These are phyloP conservation scores for Hypomyces perniciosus DNA, from an alignment of 2,329 filamentous ascomycete genomes.

Conservation along the genomic window DNA sequence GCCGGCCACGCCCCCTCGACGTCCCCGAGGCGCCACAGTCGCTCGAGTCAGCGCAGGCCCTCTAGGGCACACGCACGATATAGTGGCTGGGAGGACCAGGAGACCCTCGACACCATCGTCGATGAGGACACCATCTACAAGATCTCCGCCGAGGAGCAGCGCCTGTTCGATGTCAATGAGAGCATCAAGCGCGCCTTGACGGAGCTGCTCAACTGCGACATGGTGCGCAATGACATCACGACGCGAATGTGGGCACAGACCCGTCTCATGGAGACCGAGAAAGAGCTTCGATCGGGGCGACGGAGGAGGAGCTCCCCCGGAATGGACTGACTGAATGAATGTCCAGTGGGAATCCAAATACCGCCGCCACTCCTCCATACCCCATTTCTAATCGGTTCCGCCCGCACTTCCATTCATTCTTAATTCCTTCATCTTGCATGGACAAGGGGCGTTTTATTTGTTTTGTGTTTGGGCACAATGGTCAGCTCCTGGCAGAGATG, in stretches of 20 bases:
- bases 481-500: background rate
- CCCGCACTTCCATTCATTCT: background rate
- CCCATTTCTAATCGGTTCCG: background rate
- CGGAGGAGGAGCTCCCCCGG: constrained; percentile 39
- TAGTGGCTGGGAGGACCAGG: constrained; percentile 28
- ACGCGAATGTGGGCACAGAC: constrained; percentile 55
- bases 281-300: constrained; percentile 49
- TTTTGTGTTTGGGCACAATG: background rate
- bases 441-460: constrained; percentile 4
- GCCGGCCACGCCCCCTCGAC: constrained; percentile 44
- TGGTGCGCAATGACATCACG: constrained; percentile 43
- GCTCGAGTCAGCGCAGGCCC: constrained; percentile 9
- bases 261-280: constrained; percentile 54
- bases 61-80: constrained; percentile 25
- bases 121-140: constrained; percentile 44
- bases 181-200: constrained; percentile 56
- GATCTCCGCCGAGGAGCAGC: constrained; percentile 47
- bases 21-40: constrained; percentile 35
- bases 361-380: background rate
- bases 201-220: constrained; percentile 55
- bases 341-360: background rate
- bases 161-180: constrained; percentile 52
- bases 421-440: constrained; percentile 2
- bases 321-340: constrained; percentile 16
- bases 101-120: constrained; percentile 34